Percentiles rank a stretch among this genome's conserved stretches.
Conservation (phyloP, 2,329 filamentous ascomycete genomes). For the Lomentospora prolificans region DNA sequence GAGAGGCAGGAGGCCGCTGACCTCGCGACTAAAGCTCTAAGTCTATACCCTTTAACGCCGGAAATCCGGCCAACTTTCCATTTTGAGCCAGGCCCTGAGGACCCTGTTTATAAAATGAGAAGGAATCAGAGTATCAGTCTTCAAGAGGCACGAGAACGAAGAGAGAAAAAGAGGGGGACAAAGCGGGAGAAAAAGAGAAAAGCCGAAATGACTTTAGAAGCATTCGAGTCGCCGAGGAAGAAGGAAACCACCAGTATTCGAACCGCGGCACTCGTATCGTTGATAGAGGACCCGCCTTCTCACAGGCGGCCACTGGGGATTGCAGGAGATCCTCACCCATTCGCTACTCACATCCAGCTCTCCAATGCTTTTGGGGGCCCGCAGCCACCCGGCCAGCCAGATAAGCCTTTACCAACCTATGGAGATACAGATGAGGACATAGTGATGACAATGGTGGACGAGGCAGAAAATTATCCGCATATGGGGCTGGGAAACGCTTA, state of each 20-base stretch:
- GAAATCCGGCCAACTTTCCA: no score
- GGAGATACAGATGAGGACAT: background rate
- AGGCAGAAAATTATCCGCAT: background rate
- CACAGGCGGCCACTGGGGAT: background rate
- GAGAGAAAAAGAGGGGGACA: no score
- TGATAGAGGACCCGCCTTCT: background rate
- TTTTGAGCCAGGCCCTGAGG: no score
- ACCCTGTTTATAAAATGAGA: no score
- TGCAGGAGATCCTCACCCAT: background rate
- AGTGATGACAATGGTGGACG: background rate
- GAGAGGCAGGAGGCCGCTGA: no score
- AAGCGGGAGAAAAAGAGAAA: no score
- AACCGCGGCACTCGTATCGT: background rate
- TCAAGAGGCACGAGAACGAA: no score
- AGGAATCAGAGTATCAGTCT: no score
- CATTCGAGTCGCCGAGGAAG: background rate
- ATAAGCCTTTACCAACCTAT: background rate
- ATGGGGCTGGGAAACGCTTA: background rate
- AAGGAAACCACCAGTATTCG: background rate
- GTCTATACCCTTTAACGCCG: no score
- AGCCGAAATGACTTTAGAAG: background rate
- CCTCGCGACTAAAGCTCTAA: no score
- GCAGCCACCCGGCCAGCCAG: background rate
- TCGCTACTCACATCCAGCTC: background rate
- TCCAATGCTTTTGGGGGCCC: background rate